Percentiles rank a stretch among this genome's conserved stretches.
Evolutionary conservation across 169 alveolate genomes (phyloP).

Genomic region (Cryptosporidium baileyi): DNA sequence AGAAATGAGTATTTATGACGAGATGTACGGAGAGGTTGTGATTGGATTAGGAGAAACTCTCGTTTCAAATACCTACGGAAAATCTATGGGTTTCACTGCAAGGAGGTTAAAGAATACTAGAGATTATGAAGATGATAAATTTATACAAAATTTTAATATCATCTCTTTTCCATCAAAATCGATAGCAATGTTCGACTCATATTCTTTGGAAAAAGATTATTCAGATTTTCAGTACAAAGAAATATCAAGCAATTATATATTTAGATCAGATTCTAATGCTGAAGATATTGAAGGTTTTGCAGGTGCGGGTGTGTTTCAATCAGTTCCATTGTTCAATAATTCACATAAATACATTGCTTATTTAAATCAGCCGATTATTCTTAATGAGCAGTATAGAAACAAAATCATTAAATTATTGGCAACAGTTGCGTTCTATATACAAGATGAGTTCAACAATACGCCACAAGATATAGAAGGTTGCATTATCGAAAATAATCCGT

Average conservation of each 20-base stretch:
- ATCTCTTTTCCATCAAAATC: constrained; percentile 79
- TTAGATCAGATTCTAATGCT: constrained; percentile 88
- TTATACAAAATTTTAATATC: constrained; percentile 59
- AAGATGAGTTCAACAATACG: constrained; percentile 26
- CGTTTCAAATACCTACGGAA: constrained; percentile 87
- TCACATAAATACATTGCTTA: constrained; percentile 4
- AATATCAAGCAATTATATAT: constrained; percentile 71
- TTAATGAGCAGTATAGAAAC: background rate
- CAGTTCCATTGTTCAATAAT: constrained; percentile 75
- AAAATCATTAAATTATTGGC: background rate
- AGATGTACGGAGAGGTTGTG: constrained; percentile 87
- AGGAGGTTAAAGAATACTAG: constrained; percentile 70
- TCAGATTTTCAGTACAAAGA: constrained; percentile 54
- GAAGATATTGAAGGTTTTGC: constrained; percentile 93
- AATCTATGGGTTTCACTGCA: constrained; percentile 83
- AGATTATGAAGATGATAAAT: background rate
- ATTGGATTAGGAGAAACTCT: constrained; percentile 79
- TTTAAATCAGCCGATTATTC: constrained; percentile 9
- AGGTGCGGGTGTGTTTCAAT: constrained; percentile 92
- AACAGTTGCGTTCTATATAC: constrained; percentile 48
- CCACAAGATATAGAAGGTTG: constrained; percentile 69
- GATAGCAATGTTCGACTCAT: constrained; percentile 66
- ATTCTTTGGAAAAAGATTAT: background rate
- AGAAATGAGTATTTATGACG: constrained; percentile 77
- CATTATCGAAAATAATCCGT: background rate